Percentiles rank a stretch among this genome's conserved stretches.
Conservation (phyloP, 768 basidiomycete genomes). For the Boletus huronensis region DNA sequence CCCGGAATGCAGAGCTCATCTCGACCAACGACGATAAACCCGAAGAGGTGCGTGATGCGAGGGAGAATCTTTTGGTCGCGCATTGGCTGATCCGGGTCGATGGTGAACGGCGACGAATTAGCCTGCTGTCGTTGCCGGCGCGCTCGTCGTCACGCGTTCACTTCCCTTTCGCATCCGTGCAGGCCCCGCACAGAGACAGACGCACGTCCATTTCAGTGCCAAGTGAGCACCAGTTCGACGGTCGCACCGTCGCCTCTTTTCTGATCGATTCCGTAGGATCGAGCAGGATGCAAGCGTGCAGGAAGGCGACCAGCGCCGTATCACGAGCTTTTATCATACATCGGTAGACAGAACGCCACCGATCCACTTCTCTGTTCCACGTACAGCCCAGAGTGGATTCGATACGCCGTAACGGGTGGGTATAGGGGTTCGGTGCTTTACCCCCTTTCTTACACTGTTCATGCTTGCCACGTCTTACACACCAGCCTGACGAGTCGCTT, state of each 20-base stretch:
- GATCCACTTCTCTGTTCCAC: conserved; percentile 30
- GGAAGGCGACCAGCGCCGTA: conserved; percentile 22
- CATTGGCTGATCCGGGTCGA: neutral
- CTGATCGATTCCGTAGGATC: conserved; percentile 17
- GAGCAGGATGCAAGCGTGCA: conserved; percentile 18
- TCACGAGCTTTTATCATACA: conserved; percentile 37
- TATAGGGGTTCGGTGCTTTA: neutral
- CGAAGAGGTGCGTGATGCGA: conserved; percentile 17
- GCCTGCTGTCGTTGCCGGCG: conserved; percentile 39
- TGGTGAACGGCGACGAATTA: conserved; percentile 3
- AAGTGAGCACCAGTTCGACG: conserved; percentile 26
- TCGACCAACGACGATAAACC: conserved; percentile 26
- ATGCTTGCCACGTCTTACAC: neutral
- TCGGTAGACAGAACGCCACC: conserved; percentile 30
- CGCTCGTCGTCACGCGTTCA: conserved; percentile 37
- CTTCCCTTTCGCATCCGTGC: conserved; percentile 41
- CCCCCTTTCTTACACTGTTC: neutral
- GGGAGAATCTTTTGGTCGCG: neutral
- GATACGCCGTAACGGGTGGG: neutral
- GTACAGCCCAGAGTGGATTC: neutral
- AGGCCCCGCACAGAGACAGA: conserved; percentile 33
- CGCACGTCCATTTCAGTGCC: conserved; percentile 38
- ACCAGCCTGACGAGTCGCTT: neutral
- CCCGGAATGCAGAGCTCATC: conserved; percentile 35
- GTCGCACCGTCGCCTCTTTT: neutral